These are phyloP conservation scores for Amauroascus niger DNA, from an alignment of 2,329 filamentous ascomycete species.

Conservation along the genomic window DNA sequence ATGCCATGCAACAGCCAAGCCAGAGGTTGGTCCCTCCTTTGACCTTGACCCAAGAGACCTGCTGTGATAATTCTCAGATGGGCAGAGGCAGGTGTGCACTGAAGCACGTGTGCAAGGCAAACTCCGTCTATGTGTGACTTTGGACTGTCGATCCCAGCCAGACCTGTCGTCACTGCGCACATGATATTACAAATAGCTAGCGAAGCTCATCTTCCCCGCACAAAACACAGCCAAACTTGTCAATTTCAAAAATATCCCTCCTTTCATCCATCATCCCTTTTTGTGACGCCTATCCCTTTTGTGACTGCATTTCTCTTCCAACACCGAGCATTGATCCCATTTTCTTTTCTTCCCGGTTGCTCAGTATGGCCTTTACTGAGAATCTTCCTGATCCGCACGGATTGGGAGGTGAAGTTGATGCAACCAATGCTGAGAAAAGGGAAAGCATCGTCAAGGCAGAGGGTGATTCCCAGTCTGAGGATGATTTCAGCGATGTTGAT, in stretches of 20 bases:
- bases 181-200: not conserved
- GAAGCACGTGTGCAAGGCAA: not conserved
- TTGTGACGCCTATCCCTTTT: too few relatives aligned
- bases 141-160: too few relatives aligned
- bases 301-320: too few relatives aligned
- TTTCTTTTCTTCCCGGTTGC: not conserved
- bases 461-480: conserved; percentile 1
- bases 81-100: not conserved
- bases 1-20: too few relatives aligned
- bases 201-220: not conserved
- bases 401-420: not conserved
- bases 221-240: not conserved
- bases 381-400: not conserved
- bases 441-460: not conserved
- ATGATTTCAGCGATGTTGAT: conserved; percentile 30
- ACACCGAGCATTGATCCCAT: not conserved
- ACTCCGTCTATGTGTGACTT: not conserved
- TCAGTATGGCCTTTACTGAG: not conserved
- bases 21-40: too few relatives aligned
- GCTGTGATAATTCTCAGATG: not conserved
- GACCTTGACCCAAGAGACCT: not conserved
- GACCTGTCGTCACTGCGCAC: too few relatives aligned
- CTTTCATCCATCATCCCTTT: too few relatives aligned
- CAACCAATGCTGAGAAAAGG: not conserved
- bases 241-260: not conserved